phyloP scores from a whole-genome alignment of 805 yeast genomes.

The Metschnikowia lachancei region DNA sequence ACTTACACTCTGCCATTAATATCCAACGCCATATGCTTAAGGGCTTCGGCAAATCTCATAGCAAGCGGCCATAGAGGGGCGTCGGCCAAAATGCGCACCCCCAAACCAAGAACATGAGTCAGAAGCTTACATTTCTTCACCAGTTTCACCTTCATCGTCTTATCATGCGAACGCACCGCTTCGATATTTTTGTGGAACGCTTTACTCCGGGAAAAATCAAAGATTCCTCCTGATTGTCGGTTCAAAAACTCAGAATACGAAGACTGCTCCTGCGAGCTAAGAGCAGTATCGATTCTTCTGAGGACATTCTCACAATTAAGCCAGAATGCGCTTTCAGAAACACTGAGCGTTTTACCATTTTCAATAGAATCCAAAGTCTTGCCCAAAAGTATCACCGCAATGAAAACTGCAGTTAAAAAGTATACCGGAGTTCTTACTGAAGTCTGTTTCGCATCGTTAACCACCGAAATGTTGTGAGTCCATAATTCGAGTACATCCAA shows the following conservation, averaged over 20 bases:
- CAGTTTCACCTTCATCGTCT: conserved; percentile 4
- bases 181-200: conserved; percentile 16
- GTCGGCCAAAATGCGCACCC: conserved; percentile 74
- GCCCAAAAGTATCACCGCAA: conserved; percentile 58
- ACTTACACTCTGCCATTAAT: neutral
- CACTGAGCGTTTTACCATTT: conserved; percentile 27
- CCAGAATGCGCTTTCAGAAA: conserved; percentile 60
- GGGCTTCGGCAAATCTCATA: conserved; percentile 73
- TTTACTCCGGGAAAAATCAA: conserved; percentile 33
- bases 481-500: conserved; percentile 62
- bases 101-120: conserved; percentile 61
- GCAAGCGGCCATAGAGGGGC: conserved; percentile 88
- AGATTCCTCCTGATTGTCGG: conserved; percentile 57
- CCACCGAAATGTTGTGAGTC: conserved; percentile 68
- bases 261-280: conserved; percentile 52
- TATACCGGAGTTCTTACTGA: conserved; percentile 74
- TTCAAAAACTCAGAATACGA: conserved; percentile 58
- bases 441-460: conserved; percentile 62
- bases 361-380: conserved; percentile 62
- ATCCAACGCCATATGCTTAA: conserved; percentile 51
- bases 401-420: conserved; percentile 67
- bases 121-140: conserved; percentile 47
- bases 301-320: conserved; percentile 58
- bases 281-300: conserved; percentile 56
- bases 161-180: neutral